Evolutionary conservation across 805 yeast genomes (phyloP).

Genomic region (Barnettozyma californica): DNA sequence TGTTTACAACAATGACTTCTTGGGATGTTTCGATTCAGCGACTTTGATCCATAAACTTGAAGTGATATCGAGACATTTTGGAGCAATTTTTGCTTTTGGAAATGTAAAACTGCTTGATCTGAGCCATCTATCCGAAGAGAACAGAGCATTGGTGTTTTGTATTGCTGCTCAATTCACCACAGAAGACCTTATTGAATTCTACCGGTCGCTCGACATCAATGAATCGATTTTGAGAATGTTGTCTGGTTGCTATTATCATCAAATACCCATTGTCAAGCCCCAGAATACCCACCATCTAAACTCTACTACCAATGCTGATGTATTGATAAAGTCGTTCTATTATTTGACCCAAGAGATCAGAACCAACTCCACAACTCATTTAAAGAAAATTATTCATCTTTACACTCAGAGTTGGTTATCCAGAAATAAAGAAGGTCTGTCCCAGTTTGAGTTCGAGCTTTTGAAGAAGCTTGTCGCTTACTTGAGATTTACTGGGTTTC

Average conservation of each 20-base stretch:
- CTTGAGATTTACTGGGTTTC: conserved; percentile 18
- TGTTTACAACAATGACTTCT: conserved; percentile 13
- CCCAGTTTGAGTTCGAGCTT: conserved; percentile 17
- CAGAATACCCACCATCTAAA: background rate
- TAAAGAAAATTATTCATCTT: conserved; percentile 27
- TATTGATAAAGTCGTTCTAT: conserved; percentile 30
- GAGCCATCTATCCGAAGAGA: conserved; percentile 12
- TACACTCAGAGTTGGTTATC: conserved; percentile 30
- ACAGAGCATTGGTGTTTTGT: conserved; percentile 16
- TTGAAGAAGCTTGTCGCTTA: conserved; percentile 16
- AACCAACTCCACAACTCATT: conserved; percentile 26
- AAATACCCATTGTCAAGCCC: conserved; percentile 16
- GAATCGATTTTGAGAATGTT: conserved; percentile 23
- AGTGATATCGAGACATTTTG: conserved; percentile 9
- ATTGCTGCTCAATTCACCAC: conserved; percentile 11
- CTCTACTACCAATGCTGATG: conserved; percentile 21
- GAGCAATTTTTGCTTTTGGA: conserved; percentile 5
- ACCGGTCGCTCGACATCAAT: conserved; percentile 5
- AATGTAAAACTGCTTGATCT: conserved; percentile 6
- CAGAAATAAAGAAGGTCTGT: conserved; percentile 11
- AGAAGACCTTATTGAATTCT: conserved; percentile 10
- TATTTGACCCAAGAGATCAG: conserved; percentile 30
- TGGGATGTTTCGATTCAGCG: conserved; percentile 7
- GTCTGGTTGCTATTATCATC: conserved; percentile 15
- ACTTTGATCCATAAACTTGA: conserved; percentile 18